A percentile compares a stretch with the other conserved stretches of the same genome.
These are phyloP conservation scores for Exidia glandulosa DNA, from an alignment of 768 basidiomycete species.

Conservation along the genomic window DNA sequence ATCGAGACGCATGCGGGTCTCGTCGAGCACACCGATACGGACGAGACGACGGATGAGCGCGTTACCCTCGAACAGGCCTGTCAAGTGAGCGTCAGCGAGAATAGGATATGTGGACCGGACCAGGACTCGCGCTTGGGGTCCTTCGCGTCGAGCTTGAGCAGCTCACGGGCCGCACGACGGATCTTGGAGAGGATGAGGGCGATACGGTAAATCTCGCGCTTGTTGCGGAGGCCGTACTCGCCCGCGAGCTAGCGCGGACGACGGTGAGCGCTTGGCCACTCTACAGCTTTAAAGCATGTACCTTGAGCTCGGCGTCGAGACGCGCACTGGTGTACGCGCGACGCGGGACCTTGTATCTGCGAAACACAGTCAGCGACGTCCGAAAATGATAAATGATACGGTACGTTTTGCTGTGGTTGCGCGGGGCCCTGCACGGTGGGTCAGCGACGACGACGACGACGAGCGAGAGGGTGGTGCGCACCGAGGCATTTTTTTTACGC, in stretches of 20 bases:
- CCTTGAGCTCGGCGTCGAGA: slow-evolving; percentile 99
- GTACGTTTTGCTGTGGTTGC: slow-evolving; percentile 94
- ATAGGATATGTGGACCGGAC: not conserved
- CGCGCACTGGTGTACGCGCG: slow-evolving; percentile 94
- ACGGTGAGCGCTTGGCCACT: slow-evolving; percentile 1
- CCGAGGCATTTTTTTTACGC: slow-evolving; percentile 79
- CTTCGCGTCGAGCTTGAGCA: slow-evolving; percentile 98
- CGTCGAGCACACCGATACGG: slow-evolving; percentile 99
- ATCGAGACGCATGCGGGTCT: slow-evolving; percentile 98
- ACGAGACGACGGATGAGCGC: slow-evolving; percentile 93
- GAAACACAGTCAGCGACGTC: slow-evolving; percentile 6
- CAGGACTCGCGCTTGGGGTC: slow-evolving; percentile 73
- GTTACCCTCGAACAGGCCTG: slow-evolving; percentile 39
- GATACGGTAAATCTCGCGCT: slow-evolving; percentile 99
- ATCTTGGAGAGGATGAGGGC: slow-evolving; percentile 97
- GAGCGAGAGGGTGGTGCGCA: slow-evolving; percentile 31
- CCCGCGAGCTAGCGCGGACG: slow-evolving; percentile 69
- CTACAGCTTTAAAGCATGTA: slow-evolving; percentile 20
- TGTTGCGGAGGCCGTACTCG: slow-evolving; percentile 99
- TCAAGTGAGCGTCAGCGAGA: slow-evolving; percentile 7
- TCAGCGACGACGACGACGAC: slow-evolving; percentile 1
- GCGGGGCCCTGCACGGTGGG: slow-evolving; percentile 54
- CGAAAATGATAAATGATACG: slow-evolving; percentile 21
- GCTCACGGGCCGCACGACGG: slow-evolving; percentile 99
- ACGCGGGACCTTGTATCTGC: slow-evolving; percentile 97